Base-by-base conservation (phyloP, 2,329 filamentous ascomycete species). In the Graphilbum sp. region DNA sequence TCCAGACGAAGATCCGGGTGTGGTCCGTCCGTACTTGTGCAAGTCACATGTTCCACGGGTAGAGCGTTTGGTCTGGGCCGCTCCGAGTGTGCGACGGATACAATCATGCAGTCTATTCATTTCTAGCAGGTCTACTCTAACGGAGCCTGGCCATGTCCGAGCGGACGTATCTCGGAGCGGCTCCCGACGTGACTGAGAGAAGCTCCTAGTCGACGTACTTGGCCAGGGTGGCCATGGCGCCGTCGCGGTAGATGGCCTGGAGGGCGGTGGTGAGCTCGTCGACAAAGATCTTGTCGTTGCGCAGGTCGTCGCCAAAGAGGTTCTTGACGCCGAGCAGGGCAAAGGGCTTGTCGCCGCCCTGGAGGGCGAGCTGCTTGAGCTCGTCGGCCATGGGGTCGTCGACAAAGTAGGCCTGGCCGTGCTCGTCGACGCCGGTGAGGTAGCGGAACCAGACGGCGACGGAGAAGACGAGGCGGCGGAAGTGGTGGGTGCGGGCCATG, bases 241-340 rank as follows among this genome's bases (percentile, higher is more conserved):
- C 66, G 34, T 68, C 63, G 46, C 55, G 52, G 39, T 52, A 47
- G 40, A 69, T 63, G 25, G 57, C 54, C 47, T 63, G 56, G 57
- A 69, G 59, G 2, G 63, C 63, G n/a, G 45, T 57, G 38, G 60
- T 56, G 17, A 69, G 50, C 50, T 66, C 59, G 34, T 58, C 41
- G 33, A 68, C 36, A 50, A 69, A 69, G 27, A 61, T 50, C 55
- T 64, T 46, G 50, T 68, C 63, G 33, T 35, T 39, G 42, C 66
- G 61, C 52, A 69, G 47, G 36, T 69, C 64, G 37, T 69, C 64
- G 50, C 66, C 66, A 36, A 69, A 69, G 2, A 69, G 54, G 39
- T 45, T 59, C 47, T 55, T 59, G 47, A 67, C 53, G 52, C 55
- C 57, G 2, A 69, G 58, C n/a, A 69, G 49, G 27, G 54, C 47